Evolutionary conservation across 495 filamentous ascomycete genomes (phyloP), one percentile per base, ranked within the genome.

Genomic region (Daldinia childiae): DNA sequence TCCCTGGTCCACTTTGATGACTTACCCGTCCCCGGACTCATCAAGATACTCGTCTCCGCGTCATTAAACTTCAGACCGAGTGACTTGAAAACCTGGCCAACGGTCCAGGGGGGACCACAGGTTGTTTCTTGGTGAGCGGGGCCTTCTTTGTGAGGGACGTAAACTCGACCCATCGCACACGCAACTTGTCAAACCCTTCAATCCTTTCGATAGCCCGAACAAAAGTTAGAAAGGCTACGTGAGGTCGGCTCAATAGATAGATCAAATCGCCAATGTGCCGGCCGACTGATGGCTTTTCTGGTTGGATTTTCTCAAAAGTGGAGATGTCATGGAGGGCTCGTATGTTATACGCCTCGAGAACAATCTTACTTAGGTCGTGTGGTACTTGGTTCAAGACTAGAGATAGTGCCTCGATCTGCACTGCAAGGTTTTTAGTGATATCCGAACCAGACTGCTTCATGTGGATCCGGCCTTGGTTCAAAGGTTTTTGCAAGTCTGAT

Each of bases 181-280:
- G 17, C 19, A 58, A 30, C 12, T 58, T 32, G n/a, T 58, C 30
- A 26, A 58, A 38, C 30, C 54, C 54, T 21, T 58, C 54, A 36
- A 58, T 58, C 12, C 54, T 58, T 29, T 58, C 54, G n/a, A 5
- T 30, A 15, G 54, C 54, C 19, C 54, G 54, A 12, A 58, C n/a
- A 38, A 58, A 58, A 1, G 54, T 58, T 14, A 24, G 29, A 1
- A 58, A 15, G 32, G 54, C 54, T 17, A 21, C 54, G 29, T 36
- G 54, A 34, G 32, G 32, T 38, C 30, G 54, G 3, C 15, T 29
- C 12, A 58, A 15, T 6, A 58, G 54, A 19, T 58, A 36, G 12
- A 58, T 9, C 9, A 14, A 12, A 3, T 58, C 54, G 30, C 54
- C 29, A 38, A 38, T 58, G 17, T 21, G 6, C 21, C 29, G 15